phyloP scores from a whole-genome alignment of 2,329 filamentous ascomycete genomes.

The Beauveria pseudobassiana region DNA sequence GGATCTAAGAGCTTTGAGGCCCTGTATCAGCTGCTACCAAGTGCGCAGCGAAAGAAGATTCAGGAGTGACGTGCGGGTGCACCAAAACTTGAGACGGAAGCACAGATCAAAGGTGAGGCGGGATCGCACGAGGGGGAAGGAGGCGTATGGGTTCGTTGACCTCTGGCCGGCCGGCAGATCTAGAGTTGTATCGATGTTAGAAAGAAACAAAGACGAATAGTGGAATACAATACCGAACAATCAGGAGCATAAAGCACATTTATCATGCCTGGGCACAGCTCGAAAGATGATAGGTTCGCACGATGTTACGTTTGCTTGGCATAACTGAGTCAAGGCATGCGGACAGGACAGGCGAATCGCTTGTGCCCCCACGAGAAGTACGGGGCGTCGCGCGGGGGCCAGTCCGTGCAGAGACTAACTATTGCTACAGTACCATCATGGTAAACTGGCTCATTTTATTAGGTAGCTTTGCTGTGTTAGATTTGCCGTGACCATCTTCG shows the following conservation, averaged over 20 bases:
- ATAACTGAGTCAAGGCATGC: neutral
- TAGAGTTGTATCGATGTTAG: neutral
- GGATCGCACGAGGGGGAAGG: too few relatives aligned
- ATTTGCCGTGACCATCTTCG: neutral
- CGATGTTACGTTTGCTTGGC: neutral
- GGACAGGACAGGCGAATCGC: neutral
- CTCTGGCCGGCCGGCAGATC: neutral
- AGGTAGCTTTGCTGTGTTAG: neutral
- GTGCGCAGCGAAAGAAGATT: neutral
- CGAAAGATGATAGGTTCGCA: neutral
- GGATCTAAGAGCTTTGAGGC: conserved; percentile 29
- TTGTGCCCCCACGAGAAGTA: too few relatives aligned
- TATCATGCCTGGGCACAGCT: neutral
- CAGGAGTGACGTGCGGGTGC: neutral
- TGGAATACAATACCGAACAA: neutral
- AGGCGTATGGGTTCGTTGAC: neutral
- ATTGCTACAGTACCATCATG: too few relatives aligned
- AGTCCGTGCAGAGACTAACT: too few relatives aligned
- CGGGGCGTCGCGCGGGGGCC: conserved; percentile 15
- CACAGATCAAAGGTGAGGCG: too few relatives aligned
- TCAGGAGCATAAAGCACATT: neutral
- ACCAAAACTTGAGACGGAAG: neutral
- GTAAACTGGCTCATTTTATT: neutral
- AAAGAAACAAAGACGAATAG: neutral
- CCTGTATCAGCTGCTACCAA: conserved; percentile 18